A percentile compares a stretch with the other conserved stretches of the same genome.
Conservation (phyloP, 176 grass and related monocot genomes). For the Eremochloa ophiuroides region DNA sequence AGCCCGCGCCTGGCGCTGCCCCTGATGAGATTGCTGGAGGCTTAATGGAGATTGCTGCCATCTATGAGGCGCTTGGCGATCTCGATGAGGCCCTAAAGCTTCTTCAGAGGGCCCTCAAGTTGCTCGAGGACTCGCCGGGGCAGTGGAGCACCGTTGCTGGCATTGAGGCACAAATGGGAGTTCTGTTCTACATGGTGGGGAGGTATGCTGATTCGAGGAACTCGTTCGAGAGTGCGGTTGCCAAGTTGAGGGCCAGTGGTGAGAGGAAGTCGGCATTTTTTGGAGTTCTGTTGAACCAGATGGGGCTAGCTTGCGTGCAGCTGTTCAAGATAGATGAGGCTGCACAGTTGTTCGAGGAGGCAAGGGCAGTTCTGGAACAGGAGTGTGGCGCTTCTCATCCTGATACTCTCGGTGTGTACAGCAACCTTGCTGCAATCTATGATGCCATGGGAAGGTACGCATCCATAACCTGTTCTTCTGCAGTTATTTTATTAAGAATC, state of each 20-base stretch:
- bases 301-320: constrained; percentile 89
- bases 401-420: constrained; percentile 85
- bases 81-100: constrained; percentile 87
- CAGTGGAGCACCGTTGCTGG: constrained; percentile 94
- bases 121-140: constrained; percentile 72
- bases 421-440: constrained; percentile 90
- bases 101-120: constrained; percentile 66
- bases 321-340: constrained; percentile 99
- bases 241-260: constrained; percentile 72
- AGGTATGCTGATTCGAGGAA: constrained; percentile 63
- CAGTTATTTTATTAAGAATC: background rate
- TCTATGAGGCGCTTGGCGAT: constrained; percentile 78
- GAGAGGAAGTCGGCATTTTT: constrained; percentile 92
- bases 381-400: constrained; percentile 72
- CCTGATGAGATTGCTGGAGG: constrained; percentile 82
- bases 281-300: constrained; percentile 85
- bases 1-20: constrained; percentile 60
- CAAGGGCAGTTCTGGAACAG: constrained; percentile 71
- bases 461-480: background rate
- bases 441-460: constrained; percentile 99
- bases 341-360: constrained; percentile 87
- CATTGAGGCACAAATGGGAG: constrained; percentile 88
- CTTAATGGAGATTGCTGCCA: constrained; percentile 86
- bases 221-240: constrained; percentile 76
- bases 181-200: constrained; percentile 88